Base-by-base conservation (phyloP, 768 basidiomycete genomes). In the Mycena filopes region DNA sequence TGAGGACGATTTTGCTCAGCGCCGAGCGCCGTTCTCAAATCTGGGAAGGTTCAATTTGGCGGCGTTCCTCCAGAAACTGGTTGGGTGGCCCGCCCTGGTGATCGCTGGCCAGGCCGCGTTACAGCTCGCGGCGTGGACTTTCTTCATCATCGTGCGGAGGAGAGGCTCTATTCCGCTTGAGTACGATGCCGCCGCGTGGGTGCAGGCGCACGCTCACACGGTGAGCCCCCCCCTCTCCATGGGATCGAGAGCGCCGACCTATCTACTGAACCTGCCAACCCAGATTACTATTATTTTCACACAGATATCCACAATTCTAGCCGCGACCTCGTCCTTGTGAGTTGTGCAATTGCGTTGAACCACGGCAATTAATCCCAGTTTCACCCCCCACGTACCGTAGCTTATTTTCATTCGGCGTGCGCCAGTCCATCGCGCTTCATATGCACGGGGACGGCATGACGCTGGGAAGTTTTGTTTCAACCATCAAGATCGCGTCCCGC, bases 371-470 rank as follows among this genome's bases (percentile, higher is more conserved):
- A n/a, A n/a, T n/a, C n/a, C n/a, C n/a, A n/a, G n/a, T n/a, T n/a
- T n/a, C n/a, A n/a, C n/a, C n/a, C n/a, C n/a, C n/a, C n/a, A n/a
- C n/a, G n/a, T n/a, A n/a, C n/a, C n/a, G n/a, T n/a, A 57, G 55
- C 12, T 43, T 57, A 11, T 57, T 57, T 11, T 57, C 55, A 6
- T 57, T 18, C 43, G 55, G 55, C 1, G 29, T 57, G 18, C 55
- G 43, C 12, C 42, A 25, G 13, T 45, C 55, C 4, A 10, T 57
- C 13, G 21, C 55, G 43, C 20, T 57, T 23, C 31, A 46, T 13
- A 13, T 57, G 13, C 55, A 57, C 25, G 29, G 55, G 21, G 43
- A 47, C 7, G 55, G 55, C 0, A 57, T 57, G 55, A 46, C 55
- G 12, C 55, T 57, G 12, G 28, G 28, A 4, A 11, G 7, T 20